Evolutionary conservation across 1,284 basidiomycete species (phyloP), one percentile per base, ranked within the genome.

Genomic region (Trichosporon ovoides): DNA sequence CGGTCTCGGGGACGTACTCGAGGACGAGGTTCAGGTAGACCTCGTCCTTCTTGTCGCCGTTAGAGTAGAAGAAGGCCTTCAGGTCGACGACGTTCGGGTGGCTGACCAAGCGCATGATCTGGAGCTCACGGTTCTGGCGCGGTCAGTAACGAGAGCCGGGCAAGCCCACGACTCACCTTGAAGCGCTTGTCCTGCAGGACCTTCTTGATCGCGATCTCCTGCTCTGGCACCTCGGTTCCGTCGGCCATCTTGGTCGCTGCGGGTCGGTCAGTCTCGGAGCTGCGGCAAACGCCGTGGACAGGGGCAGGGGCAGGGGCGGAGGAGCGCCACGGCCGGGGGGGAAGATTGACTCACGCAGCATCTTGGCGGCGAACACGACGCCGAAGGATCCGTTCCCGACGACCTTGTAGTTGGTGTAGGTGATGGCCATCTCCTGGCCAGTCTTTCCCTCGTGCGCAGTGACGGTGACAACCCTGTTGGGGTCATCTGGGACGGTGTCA

Each of bases 161-260:
- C 38, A 19, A 36, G 22, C 60, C 20, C 3, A 35, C 28, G 19
- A 7, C 35, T 13, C 67, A 93, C 94, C 90, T 98, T 98, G 88
- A 98, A 98, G 67, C 95, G 87, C 84, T 98, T 98, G 82, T 98
- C 95, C 83, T 98, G 95, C 67, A 98, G 80, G 55, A 98, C 95
- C 83, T 98, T 98, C 87, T 98, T 98, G 84, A 98, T 98, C 57
- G 95, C 95, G 71, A 98, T 96, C 70, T 97, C 93, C 62, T 61
- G 90, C 82, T 79, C 85, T 85, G 66, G 88, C 85, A 73, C 90
- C 24, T 72, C 69, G 19, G 63, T 61, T 51, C 73, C 74, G 61
- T 76, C 73, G 13, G 70, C 66, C 43, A 65, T 60, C 59, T 71
- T 73, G 56, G 63, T 67, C 55, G 68, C 72, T 71, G 49, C 11